Evolutionary conservation across 2,329 filamentous ascomycete genomes (phyloP).

Genomic region (Scytalidium lignicola): DNA sequence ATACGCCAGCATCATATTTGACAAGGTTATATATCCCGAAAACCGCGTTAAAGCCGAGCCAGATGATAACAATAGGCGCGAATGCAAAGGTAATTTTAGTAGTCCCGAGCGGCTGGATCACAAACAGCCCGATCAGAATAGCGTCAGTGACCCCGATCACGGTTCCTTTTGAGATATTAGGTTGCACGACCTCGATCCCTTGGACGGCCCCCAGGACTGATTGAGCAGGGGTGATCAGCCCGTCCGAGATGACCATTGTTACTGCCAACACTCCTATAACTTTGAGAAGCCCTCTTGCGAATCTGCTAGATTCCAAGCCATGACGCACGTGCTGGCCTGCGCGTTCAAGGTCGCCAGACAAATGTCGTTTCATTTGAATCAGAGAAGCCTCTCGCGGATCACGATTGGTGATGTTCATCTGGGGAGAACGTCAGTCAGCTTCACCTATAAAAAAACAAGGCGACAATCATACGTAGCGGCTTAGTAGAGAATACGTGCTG

Average conservation of each 20-base stretch:
- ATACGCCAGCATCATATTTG: conserved; percentile 43
- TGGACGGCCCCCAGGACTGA: conserved; percentile 63
- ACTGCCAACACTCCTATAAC: conserved; percentile 57
- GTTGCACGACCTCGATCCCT: conserved; percentile 50
- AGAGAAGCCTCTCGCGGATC: too few species aligned
- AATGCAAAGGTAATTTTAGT: conserved; percentile 52
- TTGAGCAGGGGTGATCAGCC: conserved; percentile 61
- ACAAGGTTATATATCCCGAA: conserved; percentile 60
- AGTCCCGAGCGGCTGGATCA: conserved; percentile 58
- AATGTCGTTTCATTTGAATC: too few species aligned
- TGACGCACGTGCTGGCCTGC: too few species aligned
- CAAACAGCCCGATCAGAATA: conserved; percentile 56
- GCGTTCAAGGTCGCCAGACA: too few species aligned
- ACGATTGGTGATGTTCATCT: too few species aligned
- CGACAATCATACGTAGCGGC: conserved; percentile 37
- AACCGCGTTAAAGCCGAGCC: conserved; percentile 54
- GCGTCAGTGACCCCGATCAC: conserved; percentile 58
- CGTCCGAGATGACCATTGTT: conserved; percentile 56
- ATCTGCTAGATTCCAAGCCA: too few species aligned
- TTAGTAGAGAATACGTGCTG: conserved; percentile 56
- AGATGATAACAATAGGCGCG: conserved; percentile 60
- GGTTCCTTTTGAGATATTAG: conserved; percentile 43
- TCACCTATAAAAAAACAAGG: too few species aligned
- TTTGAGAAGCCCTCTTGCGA: conserved; percentile 39
- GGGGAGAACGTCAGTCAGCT: too few species aligned